Conservation (phyloP, 768 basidiomycete genomes). For the Pholiota microspora region DNA sequence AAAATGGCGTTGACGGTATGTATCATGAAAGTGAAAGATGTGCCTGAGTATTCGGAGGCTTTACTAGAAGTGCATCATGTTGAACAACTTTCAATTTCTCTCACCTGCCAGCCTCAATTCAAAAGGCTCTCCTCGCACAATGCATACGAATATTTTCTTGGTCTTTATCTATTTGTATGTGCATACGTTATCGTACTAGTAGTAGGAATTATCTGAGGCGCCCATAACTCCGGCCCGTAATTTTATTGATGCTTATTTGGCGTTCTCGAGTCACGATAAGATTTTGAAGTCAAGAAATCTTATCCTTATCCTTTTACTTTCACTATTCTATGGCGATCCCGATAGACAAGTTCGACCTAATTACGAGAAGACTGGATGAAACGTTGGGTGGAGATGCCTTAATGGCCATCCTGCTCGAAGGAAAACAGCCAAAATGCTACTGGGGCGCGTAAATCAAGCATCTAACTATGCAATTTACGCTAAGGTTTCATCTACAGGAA, state of each 20-base stretch:
- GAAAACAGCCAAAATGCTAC: constrained; percentile 78
- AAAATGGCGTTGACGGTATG: neutral
- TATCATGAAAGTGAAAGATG: neutral
- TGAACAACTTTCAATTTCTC: no score
- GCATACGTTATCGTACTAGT: no score
- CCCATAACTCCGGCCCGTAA: no score
- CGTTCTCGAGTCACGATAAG: no score
- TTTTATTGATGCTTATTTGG: no score
- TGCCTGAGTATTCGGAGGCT: neutral
- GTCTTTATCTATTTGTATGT: no score
- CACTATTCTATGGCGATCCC: constrained; percentile 28
- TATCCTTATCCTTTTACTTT: no score
- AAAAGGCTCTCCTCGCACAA: no score
- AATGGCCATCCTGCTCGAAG: constrained; percentile 76
- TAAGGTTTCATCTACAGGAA: constrained; percentile 51
- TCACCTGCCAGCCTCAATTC: no score
- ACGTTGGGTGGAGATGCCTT: constrained; percentile 84
- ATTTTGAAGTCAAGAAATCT: no score
- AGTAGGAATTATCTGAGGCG: no score
- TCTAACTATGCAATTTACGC: constrained; percentile 8
- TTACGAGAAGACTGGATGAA: constrained; percentile 85
- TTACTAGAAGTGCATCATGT: neutral
- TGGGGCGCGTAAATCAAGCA: constrained; percentile 64
- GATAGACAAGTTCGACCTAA: constrained; percentile 70
- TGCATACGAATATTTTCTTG: no score